Evolutionary conservation across 768 basidiomycete species (phyloP).

Genomic region (Pholiota molesta): DNA sequence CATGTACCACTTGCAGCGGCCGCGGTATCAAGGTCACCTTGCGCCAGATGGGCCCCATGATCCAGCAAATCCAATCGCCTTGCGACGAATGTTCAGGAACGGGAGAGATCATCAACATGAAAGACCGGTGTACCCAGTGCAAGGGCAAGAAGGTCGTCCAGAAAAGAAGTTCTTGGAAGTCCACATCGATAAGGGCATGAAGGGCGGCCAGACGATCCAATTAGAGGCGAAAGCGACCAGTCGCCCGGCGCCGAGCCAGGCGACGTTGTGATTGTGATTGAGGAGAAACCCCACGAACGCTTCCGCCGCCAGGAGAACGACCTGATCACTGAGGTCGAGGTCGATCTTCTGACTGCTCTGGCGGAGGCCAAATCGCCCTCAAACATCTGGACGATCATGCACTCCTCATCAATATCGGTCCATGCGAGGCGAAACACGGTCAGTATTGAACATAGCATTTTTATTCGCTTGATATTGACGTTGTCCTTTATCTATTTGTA

Average conservation of each 20-base stretch:
- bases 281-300: slow-evolving; percentile 88
- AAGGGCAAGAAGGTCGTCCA: slow-evolving; percentile 92
- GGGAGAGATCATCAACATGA: slow-evolving; percentile 94
- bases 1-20: slow-evolving; percentile 79
- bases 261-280: slow-evolving; percentile 92
- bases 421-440: slow-evolving; percentile 96
- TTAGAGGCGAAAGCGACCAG: slow-evolving; percentile 94
- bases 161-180: slow-evolving; percentile 99
- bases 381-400: slow-evolving; percentile 94
- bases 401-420: slow-evolving; percentile 78
- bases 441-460: slow-evolving; percentile 29
- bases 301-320: slow-evolving; percentile 92
- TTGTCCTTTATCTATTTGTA: slow-evolving; percentile 7
- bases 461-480: not conserved
- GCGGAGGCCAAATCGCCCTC: slow-evolving; percentile 91
- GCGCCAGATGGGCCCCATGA: slow-evolving; percentile 99
- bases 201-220: slow-evolving; percentile 86
- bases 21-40: slow-evolving; percentile 90
- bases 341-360: slow-evolving; percentile 92
- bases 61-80: slow-evolving; percentile 95
- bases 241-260: slow-evolving; percentile 88
- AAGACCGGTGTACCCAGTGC: slow-evolving; percentile 91
- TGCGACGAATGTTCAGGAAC: slow-evolving; percentile 93
- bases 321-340: slow-evolving; percentile 82
- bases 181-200: slow-evolving; percentile 98